Percentiles rank a stretch among this genome's conserved stretches.
Evolutionary conservation across 345 rosid genomes (phyloP).

Genomic region (Eucalyptus cloeziana): DNA sequence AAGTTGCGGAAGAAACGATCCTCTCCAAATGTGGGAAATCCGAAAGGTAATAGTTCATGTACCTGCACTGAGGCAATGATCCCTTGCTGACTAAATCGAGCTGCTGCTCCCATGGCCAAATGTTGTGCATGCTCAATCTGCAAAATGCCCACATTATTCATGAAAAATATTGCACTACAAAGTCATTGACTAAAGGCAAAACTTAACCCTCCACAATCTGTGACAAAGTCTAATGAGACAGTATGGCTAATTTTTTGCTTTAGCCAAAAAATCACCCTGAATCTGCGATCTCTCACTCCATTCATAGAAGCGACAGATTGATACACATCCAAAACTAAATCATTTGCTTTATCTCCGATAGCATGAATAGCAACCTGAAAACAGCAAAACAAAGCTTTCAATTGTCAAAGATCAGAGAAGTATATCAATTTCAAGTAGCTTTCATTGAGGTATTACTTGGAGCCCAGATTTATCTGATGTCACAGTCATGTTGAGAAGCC

Average conservation of each 20-base stretch:
- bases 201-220: neutral
- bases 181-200: neutral
- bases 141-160: neutral
- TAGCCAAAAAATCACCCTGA: constrained; percentile 47
- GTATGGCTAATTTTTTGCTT: neutral
- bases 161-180: neutral
- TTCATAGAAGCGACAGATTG: constrained; percentile 39
- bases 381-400: neutral
- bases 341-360: constrained; percentile 87
- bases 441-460: constrained; percentile 36
- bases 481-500: constrained; percentile 54
- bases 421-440: neutral
- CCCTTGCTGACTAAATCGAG: constrained; percentile 55
- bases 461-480: constrained; percentile 70
- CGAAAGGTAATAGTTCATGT: neutral
- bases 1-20: neutral
- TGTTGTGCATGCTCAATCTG: constrained; percentile 96
- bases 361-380: constrained; percentile 89
- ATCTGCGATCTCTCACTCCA: constrained; percentile 74
- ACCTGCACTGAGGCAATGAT: constrained; percentile 87
- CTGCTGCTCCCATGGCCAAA: constrained; percentile 50
- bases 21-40: neutral
- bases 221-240: neutral
- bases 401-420: neutral
- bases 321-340: constrained; percentile 57